Evolutionary conservation across 176 grass and related monocot genomes (phyloP).

Genomic region (Carex littledalei): DNA sequence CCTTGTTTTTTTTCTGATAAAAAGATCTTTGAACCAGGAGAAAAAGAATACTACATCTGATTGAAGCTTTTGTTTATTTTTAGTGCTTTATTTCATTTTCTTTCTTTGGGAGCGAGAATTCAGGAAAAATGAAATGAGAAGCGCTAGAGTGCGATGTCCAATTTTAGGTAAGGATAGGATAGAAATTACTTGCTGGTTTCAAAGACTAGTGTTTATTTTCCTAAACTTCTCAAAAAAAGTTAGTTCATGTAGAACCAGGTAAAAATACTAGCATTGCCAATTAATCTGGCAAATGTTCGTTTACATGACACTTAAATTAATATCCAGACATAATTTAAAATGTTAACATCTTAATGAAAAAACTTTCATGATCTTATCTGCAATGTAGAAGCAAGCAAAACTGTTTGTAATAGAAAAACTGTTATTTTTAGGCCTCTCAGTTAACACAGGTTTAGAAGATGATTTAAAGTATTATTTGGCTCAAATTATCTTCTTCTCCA

Average conservation of each 20-base stretch:
- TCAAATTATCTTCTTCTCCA: neutral
- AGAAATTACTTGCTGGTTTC: neutral
- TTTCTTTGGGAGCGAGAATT: constrained; percentile 16
- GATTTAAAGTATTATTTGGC: neutral
- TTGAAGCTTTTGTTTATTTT: constrained; percentile 8
- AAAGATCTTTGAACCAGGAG: neutral
- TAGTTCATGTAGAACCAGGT: neutral
- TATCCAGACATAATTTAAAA: neutral
- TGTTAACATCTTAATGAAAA: neutral
- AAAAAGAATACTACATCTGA: constrained; percentile 7
- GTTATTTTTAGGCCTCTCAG: neutral
- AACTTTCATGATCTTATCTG: neutral
- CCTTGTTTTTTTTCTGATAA: constrained; percentile 3
- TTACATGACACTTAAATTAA: neutral
- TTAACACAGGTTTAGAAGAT: neutral
- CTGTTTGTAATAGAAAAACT: neutral
- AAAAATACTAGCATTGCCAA: neutral
- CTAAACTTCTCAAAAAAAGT: neutral
- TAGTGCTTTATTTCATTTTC: neutral
- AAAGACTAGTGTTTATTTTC: neutral
- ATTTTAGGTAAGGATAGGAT: constrained; percentile 7
- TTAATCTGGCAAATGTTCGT: neutral
- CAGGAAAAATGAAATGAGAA: neutral
- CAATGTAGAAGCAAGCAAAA: neutral
- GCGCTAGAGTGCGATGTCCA: neutral